Evolutionary conservation across 2,329 filamentous ascomycete species (phyloP).

Genomic region (Verticillium klebahnii): DNA sequence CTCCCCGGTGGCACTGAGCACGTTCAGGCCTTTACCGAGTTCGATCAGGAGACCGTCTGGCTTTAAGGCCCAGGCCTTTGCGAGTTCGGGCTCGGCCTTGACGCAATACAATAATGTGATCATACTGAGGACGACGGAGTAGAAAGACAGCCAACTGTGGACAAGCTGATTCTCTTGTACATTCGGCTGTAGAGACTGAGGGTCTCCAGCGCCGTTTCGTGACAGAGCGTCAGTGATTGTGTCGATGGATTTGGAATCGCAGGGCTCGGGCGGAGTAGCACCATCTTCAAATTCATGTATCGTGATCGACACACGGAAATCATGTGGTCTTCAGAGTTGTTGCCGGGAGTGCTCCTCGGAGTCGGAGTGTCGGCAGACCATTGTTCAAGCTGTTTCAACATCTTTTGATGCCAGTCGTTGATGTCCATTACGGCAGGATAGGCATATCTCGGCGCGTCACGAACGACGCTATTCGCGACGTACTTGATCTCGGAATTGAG

Average conservation of each 20-base stretch:
- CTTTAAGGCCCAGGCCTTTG: slow-evolving; percentile 22
- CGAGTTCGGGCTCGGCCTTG: slow-evolving; percentile 37
- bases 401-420: slow-evolving; percentile 38
- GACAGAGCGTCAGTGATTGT: slow-evolving; percentile 34
- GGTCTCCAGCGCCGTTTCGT: slow-evolving; percentile 34
- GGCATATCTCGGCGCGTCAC: slow-evolving; percentile 40
- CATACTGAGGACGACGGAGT: slow-evolving; percentile 41
- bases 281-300: slow-evolving; percentile 43
- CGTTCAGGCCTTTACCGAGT: slow-evolving; percentile 35
- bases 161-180: slow-evolving; percentile 38
- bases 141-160: slow-evolving; percentile 44
- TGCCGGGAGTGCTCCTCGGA: slow-evolving; percentile 5
- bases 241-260: slow-evolving; percentile 42
- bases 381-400: slow-evolving; percentile 31
- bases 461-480: slow-evolving; percentile 47
- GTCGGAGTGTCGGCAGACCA: slow-evolving; percentile 34
- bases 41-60: slow-evolving; percentile 28
- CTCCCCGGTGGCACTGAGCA: slow-evolving; percentile 46
- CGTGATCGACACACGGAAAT: slow-evolving; percentile 34
- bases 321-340: slow-evolving; percentile 16
- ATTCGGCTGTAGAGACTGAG: slow-evolving; percentile 36
- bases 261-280: slow-evolving; percentile 46
- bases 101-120: slow-evolving; percentile 48
- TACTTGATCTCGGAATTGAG: slow-evolving; percentile 56
- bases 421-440: slow-evolving; percentile 41